Percentiles rank a stretch among this genome's conserved stretches.
These are phyloP conservation scores for Chondrus crispus DNA, from an alignment of 23 red algal genomes.

Conservation along the genomic window DNA sequence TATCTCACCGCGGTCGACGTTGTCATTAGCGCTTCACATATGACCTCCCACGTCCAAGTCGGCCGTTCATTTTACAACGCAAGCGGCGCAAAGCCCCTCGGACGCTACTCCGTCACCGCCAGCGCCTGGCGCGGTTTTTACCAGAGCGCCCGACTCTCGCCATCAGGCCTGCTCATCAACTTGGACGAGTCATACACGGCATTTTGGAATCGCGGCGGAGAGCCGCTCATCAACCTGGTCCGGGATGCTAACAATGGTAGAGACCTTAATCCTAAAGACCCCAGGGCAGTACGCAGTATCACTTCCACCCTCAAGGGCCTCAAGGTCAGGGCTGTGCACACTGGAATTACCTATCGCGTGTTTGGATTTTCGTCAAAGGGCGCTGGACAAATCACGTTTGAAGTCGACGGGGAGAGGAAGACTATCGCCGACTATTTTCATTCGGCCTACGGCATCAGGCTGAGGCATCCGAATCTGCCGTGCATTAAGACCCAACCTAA, in stretches of 20 bases:
- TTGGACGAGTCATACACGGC: slow-evolving; percentile 57
- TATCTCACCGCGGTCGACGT: slow-evolving; percentile 38
- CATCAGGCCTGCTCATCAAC: slow-evolving; percentile 32
- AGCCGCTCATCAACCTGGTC: neutral
- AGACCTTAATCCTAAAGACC: neutral
- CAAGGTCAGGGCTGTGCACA: slow-evolving; percentile 43
- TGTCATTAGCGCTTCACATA: neutral
- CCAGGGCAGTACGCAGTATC: neutral
- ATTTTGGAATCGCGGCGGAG: slow-evolving; percentile 50
- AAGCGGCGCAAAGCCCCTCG: neutral
- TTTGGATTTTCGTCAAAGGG: slow-evolving; percentile 13
- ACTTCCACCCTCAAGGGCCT: neutral
- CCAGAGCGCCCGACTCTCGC: slow-evolving; percentile 42
- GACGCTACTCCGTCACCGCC: neutral
- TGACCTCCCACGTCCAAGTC: slow-evolving; percentile 21
- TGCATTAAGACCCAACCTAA: slow-evolving; percentile 41
- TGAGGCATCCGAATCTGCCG: slow-evolving; percentile 7
- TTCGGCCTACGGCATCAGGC: neutral
- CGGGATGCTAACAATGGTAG: slow-evolving; percentile 25
- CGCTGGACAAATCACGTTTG: slow-evolving; percentile 31
- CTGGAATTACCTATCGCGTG: slow-evolving; percentile 16
- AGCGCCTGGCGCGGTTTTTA: slow-evolving; percentile 64
- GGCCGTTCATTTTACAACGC: slow-evolving; percentile 59
- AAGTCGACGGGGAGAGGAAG: neutral
- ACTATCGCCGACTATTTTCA: slow-evolving; percentile 53